A percentile compares a stretch with the other conserved stretches of the same genome.
These are phyloP conservation scores for Actinomortierella wolfii DNA, from an alignment of 371 early-diverging fungal genomes.

Conservation along the genomic window DNA sequence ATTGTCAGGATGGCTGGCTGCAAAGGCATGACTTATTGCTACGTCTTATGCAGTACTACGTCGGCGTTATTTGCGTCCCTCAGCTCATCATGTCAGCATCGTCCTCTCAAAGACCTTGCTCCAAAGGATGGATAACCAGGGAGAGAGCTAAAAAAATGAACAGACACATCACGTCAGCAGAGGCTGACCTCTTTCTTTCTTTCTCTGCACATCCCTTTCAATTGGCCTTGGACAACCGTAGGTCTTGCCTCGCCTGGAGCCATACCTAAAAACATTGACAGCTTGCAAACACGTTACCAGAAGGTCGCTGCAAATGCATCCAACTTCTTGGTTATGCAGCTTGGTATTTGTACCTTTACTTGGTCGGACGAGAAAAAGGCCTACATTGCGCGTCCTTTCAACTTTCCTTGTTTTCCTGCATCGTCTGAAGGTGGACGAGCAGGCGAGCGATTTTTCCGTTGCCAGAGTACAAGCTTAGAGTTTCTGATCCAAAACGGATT, in stretches of 20 bases:
- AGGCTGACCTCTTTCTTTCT: no score
- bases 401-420: constrained; percentile 74
- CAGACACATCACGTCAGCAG: no score
- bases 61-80: no score
- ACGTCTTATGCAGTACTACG: no score
- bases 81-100: no score
- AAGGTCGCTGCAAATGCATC: constrained; percentile 30
- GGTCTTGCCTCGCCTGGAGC: constrained; percentile 28
- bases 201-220: no score
- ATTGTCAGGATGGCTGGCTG: no score
- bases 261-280: constrained; percentile 20
- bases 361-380: constrained; percentile 48
- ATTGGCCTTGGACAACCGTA: constrained; percentile 5
- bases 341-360: constrained; percentile 71
- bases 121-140: no score
- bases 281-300: constrained; percentile 25
- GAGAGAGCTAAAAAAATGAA: no score
- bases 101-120: no score
- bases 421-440: constrained; percentile 49
- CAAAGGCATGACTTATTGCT: no score
- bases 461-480: constrained; percentile 71
- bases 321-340: constrained; percentile 64
- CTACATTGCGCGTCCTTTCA: constrained; percentile 72
- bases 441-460: constrained; percentile 60
- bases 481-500: constrained; percentile 68